Conservation (phyloP, 2,329 filamentous ascomycete species). For the Talaromyces sp. region DNA sequence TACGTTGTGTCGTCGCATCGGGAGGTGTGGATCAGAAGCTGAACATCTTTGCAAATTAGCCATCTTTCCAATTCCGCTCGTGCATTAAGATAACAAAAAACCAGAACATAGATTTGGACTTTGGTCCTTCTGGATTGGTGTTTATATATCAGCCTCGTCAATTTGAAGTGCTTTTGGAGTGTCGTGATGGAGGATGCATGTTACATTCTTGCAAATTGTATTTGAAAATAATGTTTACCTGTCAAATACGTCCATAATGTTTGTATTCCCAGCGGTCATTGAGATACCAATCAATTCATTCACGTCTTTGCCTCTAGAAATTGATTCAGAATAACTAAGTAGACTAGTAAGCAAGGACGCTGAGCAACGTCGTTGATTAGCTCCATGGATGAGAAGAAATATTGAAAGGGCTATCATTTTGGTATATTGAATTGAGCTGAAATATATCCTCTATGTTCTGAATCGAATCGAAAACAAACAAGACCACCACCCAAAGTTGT, state of each 20-base stretch:
- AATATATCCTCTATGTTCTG: neutral
- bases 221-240: constrained; percentile 10
- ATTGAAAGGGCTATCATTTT: neutral
- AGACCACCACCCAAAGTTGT: neutral
- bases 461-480: neutral
- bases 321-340: neutral
- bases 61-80: neutral
- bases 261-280: constrained; percentile 9
- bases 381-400: too few relatives aligned
- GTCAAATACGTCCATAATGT: constrained; percentile 3
- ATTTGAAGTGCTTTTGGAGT: neutral
- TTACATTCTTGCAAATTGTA: constrained; percentile 8
- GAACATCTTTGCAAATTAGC: constrained; percentile 64
- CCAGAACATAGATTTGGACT: neutral
- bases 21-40: constrained; percentile 80
- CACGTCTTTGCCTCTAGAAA: neutral
- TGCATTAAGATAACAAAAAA: neutral
- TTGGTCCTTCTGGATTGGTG: neutral
- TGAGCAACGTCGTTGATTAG: neutral
- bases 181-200: neutral
- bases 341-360: neutral
- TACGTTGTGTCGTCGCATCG: constrained; percentile 82
- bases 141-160: neutral
- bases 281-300: constrained; percentile 11
- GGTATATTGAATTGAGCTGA: neutral